Base-by-base conservation (phyloP, 257 asterid species). In the Salvia splendens region DNA sequence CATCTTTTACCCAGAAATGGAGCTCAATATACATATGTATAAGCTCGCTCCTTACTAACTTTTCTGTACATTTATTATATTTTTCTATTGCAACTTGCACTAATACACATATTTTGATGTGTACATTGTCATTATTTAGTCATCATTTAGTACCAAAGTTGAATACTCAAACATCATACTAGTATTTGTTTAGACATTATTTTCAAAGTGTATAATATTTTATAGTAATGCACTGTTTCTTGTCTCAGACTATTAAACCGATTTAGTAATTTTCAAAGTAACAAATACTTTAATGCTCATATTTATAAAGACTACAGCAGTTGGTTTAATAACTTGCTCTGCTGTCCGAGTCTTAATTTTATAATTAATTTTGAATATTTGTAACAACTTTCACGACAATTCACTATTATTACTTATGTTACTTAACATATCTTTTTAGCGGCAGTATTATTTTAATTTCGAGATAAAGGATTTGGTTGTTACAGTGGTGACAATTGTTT, bases 121-220 rank as follows among this genome's bases (percentile, higher is more conserved):
- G 11, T 72, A 65, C 41, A 46, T 24, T 35, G 48, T 41, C 16
- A 46, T 20, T 71, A 45, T 4, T 58, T 54, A 54, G 12, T 32
- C 5, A 7, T 17, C 32, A 35, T 35, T 40, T 54, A 4, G 15
- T 55, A 2, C 12, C 42, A 55, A 43, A 10, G 20, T 72, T 55
- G 41, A 65, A 55, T 64, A 9, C 47, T 45, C 53, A 45, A 35
- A 57, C 67, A 20, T 38, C 30, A 64, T 45, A 48, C 17, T 17
- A 17, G 20, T 55, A 54, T 40, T 54, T 64, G 48, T 58, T 48
- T 46, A 8, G 8, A 51, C 4, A 54, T 4, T 12, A n/a, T 14
- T 2, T n/a, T 46, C 14, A 14, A 14, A 47, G 2, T n/a, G 0
- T 33, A 33, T 33, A 4, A 2, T 46, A 46, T n/a, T 46, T 46